These are phyloP conservation scores for Meira nashicola DNA, from an alignment of 1,284 basidiomycete genomes.

Conservation along the genomic window DNA sequence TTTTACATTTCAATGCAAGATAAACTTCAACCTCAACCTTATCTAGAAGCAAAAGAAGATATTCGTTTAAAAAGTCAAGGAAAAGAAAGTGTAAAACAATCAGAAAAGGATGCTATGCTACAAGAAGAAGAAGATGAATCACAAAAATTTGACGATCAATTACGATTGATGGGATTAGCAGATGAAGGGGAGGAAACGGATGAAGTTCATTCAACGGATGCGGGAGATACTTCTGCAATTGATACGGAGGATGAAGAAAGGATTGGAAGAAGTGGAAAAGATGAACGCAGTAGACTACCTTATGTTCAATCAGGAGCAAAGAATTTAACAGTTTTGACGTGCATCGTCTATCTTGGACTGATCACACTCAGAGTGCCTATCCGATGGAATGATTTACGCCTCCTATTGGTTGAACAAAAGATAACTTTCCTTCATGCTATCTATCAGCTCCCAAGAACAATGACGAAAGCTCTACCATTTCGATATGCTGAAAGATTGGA, in stretches of 20 bases:
- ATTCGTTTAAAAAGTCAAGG: not conserved
- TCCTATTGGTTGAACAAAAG: constrained; percentile 65
- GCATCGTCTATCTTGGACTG: constrained; percentile 38
- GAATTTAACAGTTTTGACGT: not conserved
- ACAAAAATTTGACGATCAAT: not conserved
- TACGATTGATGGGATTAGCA: not conserved
- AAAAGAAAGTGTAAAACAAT: not conserved
- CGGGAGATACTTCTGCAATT: not conserved
- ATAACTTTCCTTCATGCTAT: constrained; percentile 77
- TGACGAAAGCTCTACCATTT: constrained; percentile 67
- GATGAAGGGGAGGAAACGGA: constrained; percentile 1
- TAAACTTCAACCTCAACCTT: constrained; percentile 8
- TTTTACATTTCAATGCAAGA: constrained; percentile 30
- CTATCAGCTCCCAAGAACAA: constrained; percentile 63
- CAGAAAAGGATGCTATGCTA: not conserved
- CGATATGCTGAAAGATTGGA: not conserved
- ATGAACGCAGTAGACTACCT: not conserved
- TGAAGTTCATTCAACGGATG: not conserved
- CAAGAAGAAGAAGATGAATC: constrained; percentile 1
- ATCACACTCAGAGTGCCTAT: constrained; percentile 33
- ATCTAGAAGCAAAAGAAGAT: not conserved
- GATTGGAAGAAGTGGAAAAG: constrained; percentile 2
- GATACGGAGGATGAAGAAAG: not conserved
- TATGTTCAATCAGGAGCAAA: not conserved
- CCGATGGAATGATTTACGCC: constrained; percentile 27